Evolutionary conservation across 768 basidiomycete genomes (phyloP).

Genomic region (Lactarius akahatsu): DNA sequence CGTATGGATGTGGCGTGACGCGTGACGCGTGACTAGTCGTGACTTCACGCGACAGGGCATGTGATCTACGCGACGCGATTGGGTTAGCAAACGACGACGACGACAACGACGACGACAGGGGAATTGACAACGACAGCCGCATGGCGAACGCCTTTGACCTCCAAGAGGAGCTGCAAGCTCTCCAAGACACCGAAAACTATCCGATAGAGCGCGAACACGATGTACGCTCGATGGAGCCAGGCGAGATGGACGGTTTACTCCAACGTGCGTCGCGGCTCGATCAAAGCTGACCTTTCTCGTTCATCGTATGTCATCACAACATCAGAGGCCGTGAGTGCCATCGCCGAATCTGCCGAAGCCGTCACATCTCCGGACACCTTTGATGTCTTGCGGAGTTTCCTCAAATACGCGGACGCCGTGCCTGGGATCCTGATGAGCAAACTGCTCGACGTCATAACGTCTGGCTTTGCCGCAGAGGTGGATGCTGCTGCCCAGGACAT

Average conservation of each 20-base stretch:
- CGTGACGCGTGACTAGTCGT: conserved; percentile 5
- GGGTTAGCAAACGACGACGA: background rate
- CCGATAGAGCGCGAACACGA: conserved; percentile 70
- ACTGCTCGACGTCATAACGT: conserved; percentile 81
- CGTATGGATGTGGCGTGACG: background rate
- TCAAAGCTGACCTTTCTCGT: conserved; percentile 19
- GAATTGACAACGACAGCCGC: background rate
- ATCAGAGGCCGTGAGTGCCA: conserved; percentile 74
- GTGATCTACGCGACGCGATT: conserved; percentile 14
- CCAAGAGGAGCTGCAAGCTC: conserved; percentile 69
- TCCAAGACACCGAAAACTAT: conserved; percentile 61
- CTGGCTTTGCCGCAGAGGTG: conserved; percentile 69
- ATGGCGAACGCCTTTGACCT: conserved; percentile 58
- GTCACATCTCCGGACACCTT: conserved; percentile 69
- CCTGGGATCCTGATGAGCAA: conserved; percentile 73
- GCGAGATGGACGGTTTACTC: conserved; percentile 46
- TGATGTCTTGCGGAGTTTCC: conserved; percentile 76
- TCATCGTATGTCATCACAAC: conserved; percentile 21
- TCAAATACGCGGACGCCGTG: conserved; percentile 70
- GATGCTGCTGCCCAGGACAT: conserved; percentile 70
- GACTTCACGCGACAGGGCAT: conserved; percentile 14
- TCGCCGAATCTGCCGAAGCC: conserved; percentile 72
- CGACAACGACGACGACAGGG: background rate
- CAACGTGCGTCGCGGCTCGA: conserved; percentile 46
- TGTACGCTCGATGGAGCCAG: conserved; percentile 52